Evolutionary conservation across 1,284 basidiomycete species (phyloP).

Genomic region (Xerocomus minutiporus): DNA sequence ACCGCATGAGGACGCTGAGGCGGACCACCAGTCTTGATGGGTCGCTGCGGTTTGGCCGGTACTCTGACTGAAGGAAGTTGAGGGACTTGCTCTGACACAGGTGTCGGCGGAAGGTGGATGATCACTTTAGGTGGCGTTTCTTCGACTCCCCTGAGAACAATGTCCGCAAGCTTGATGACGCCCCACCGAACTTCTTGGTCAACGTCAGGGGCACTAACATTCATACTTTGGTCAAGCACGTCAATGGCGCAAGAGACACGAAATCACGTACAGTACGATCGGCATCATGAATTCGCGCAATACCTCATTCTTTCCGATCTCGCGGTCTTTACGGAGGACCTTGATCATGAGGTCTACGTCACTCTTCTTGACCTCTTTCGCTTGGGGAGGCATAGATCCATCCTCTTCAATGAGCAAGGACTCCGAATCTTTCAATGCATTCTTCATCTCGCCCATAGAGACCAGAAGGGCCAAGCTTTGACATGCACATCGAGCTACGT

Average conservation of each 20-base stretch:
- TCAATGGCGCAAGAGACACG: slow-evolving; percentile 3
- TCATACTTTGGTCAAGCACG: slow-evolving; percentile 8
- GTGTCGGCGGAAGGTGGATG: slow-evolving; percentile 79
- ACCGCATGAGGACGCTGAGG: slow-evolving; percentile 43
- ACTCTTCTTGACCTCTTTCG: slow-evolving; percentile 72
- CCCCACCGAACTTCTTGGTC: slow-evolving; percentile 91
- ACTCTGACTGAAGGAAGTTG: slow-evolving; percentile 47
- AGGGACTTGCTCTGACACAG: slow-evolving; percentile 58
- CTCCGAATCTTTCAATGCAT: slow-evolving; percentile 68
- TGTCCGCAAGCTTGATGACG: slow-evolving; percentile 87
- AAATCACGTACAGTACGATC: slow-evolving; percentile 63
- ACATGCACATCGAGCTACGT: slow-evolving; percentile 82
- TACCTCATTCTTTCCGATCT: slow-evolving; percentile 79
- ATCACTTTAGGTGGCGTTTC: slow-evolving; percentile 85
- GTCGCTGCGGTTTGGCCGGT: slow-evolving; percentile 22
- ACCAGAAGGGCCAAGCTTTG: slow-evolving; percentile 86
- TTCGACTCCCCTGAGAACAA: slow-evolving; percentile 78
- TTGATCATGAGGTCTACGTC: slow-evolving; percentile 80
- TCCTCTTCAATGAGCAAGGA: slow-evolving; percentile 81
- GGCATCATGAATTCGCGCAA: slow-evolving; percentile 78
- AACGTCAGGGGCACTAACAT: slow-evolving; percentile 57
- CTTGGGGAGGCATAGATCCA: slow-evolving; percentile 64
- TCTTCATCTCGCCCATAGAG: slow-evolving; percentile 86
- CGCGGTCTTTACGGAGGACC: slow-evolving; percentile 76
- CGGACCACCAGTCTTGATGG: slow-evolving; percentile 41